These are phyloP conservation scores for Polychaeton citri DNA, from an alignment of 2,329 filamentous ascomycete genomes.

Conservation along the genomic window DNA sequence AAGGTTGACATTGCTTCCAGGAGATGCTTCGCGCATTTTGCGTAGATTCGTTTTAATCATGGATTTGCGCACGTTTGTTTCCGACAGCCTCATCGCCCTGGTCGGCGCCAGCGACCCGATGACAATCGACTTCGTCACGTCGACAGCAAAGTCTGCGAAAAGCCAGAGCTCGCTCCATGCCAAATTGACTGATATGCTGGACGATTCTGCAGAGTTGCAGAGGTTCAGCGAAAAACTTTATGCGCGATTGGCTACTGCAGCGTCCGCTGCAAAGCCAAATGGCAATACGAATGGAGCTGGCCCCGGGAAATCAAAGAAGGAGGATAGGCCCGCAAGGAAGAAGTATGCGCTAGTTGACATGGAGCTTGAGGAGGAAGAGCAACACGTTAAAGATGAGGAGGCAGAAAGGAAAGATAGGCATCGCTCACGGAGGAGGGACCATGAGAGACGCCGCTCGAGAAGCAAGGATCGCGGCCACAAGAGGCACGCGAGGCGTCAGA, in stretches of 20 bases:
- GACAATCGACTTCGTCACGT: constrained; percentile 43
- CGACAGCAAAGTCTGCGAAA: constrained; percentile 38
- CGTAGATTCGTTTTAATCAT: too few relatives aligned
- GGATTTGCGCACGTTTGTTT: constrained; percentile 26
- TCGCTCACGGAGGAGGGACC: constrained; percentile 4
- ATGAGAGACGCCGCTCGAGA: constrained; percentile 22
- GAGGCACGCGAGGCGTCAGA: constrained; percentile 37
- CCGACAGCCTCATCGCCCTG: constrained; percentile 38
- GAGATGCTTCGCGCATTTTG: too few relatives aligned
- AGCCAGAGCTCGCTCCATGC: constrained; percentile 34
- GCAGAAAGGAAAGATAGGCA: constrained; percentile 8
- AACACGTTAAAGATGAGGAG: constrained; percentile 7
- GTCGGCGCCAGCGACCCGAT: constrained; percentile 43
- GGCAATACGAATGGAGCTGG: constrained; percentile 10
- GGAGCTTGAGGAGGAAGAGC: constrained; percentile 31
- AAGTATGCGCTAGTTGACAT: constrained; percentile 42
- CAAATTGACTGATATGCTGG: constrained; percentile 40
- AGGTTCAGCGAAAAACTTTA: constrained; percentile 36
- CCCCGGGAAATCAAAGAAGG: constrained; percentile 11
- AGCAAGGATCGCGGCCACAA: constrained; percentile 27
- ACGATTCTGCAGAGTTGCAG: constrained; percentile 31
- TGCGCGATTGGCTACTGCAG: constrained; percentile 13
- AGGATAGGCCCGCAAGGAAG: constrained; percentile 28
- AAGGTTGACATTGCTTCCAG: too few relatives aligned
- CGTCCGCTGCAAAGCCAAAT: constrained; percentile 8